These are phyloP conservation scores for Rehmannia glutinosa DNA, from an alignment of 257 asterid species.

Conservation along the genomic window DNA sequence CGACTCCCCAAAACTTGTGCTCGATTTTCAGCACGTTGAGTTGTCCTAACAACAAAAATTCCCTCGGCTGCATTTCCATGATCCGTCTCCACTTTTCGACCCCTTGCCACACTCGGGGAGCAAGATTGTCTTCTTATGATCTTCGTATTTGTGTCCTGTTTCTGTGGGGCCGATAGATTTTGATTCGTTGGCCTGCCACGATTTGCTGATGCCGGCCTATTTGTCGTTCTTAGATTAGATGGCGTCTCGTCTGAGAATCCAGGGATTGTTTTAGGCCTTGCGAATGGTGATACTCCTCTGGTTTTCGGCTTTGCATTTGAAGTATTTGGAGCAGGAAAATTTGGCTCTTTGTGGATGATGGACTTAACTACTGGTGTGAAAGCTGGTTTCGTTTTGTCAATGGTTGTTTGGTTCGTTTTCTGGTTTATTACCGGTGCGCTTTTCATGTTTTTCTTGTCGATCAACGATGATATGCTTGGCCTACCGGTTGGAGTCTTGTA, in stretches of 20 bases:
- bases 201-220: constrained; percentile 42
- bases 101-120: constrained; percentile 54
- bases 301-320: constrained; percentile 38
- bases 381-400: no score
- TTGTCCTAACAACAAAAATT: no score
- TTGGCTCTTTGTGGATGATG: constrained; percentile 27
- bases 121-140: constrained; percentile 48
- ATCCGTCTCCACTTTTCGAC: constrained; percentile 35
- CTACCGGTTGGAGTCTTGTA: constrained; percentile 40
- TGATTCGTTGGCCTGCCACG: constrained; percentile 39
- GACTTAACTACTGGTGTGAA: no score
- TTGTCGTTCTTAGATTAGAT: constrained; percentile 43
- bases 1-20: constrained; percentile 61
- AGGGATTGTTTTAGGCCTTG: no score
- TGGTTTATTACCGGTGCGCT: constrained; percentile 12
- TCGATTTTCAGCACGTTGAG: constrained; percentile 24
- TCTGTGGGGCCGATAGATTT: constrained; percentile 21
- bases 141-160: constrained; percentile 18
- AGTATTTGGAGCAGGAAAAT: constrained; percentile 14
- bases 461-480: constrained; percentile 19
- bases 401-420: background rate
- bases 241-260: constrained; percentile 42
- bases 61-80: constrained; percentile 9
- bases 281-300: no score
- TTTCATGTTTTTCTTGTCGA: constrained; percentile 34